A percentile compares a stretch with the other conserved stretches of the same genome.
Evolutionary conservation across 495 filamentous ascomycete genomes (phyloP).

Genomic region (Neurospora sp.): DNA sequence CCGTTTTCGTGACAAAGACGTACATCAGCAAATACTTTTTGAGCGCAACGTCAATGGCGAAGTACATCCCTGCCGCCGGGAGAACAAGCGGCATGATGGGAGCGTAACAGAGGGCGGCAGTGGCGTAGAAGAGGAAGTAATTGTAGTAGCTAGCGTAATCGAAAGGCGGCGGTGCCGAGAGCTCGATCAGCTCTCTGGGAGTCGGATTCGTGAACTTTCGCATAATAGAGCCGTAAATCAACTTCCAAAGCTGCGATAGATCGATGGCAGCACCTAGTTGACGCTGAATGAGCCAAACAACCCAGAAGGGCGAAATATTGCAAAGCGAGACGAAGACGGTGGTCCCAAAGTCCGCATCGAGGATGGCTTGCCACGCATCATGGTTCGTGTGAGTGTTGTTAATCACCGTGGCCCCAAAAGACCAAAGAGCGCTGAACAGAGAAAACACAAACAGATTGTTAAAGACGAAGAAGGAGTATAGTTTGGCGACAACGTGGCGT

Average conservation of each 20-base stretch:
- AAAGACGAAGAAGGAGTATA: constrained; percentile 95
- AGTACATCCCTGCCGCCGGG: constrained; percentile 86
- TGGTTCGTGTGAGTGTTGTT: constrained; percentile 27
- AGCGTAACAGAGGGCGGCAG: constrained; percentile 77
- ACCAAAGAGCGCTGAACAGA: constrained; percentile 71
- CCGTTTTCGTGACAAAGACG: constrained; percentile 90
- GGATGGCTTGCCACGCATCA: constrained; percentile 58
- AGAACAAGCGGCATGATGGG: constrained; percentile 83
- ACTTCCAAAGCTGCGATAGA: constrained; percentile 69
- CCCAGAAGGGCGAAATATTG: constrained; percentile 80
- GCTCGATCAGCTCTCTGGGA: constrained; percentile 84
- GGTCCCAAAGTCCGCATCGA: constrained; percentile 47
- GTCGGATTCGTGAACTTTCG: constrained; percentile 80
- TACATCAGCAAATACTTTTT: constrained; percentile 96
- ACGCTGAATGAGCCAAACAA: constrained; percentile 83
- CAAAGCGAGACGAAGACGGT: constrained; percentile 61
- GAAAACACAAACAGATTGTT: constrained; percentile 95
- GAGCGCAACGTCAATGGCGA: constrained; percentile 72
- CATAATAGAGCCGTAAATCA: constrained; percentile 71
- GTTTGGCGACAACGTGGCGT: constrained; percentile 80
- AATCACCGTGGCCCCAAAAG: constrained; percentile 56
- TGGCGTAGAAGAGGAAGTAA: constrained; percentile 88
- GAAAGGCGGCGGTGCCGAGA: constrained; percentile 85
- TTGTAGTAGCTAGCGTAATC: constrained; percentile 97
- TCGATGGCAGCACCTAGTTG: constrained; percentile 88